Evolutionary conservation across 2,329 filamentous ascomycete genomes (phyloP), one percentile per base, ranked within the genome.

Genomic region (Aspergillus carbonarius): DNA sequence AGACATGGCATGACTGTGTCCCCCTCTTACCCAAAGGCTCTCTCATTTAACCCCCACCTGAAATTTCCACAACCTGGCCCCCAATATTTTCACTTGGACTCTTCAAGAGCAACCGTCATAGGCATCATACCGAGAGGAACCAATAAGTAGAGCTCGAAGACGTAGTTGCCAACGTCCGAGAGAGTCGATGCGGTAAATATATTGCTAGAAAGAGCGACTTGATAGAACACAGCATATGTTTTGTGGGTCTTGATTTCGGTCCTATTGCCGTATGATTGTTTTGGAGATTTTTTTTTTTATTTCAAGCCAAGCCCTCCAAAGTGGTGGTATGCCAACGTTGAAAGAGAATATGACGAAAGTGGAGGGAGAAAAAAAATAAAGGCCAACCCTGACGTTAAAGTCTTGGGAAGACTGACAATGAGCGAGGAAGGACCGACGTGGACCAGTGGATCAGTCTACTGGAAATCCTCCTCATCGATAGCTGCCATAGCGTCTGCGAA

Each of bases 401-500:
- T 40, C 35, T 35, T 17, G n/a, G 10, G 18, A 13, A 54, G 51
- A 32, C 25, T 42, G 18, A 25, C 17, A 42, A 20, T 25, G 25
- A 17, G 27, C 12, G 23, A 40, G 10, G 27, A 44, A 34, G 44
- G 15, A 44, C n/a, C 12, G 17, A 12, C 25, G 32, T 27, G 37
- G 25, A 27, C 25, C 23, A n/a, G 23, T 42, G 3, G 23, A 15
- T n/a, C 37, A 40, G n/a, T 12, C 18, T 50, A 42, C 20, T 55
- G 47, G 23, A 35, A 40, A 23, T 71, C 60, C n/a, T 70, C 64
- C 32, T 68, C 63, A 20, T 71, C 66, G 40, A 74, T 60, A 30
- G 65, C 68, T 60, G 70, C 69, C 68, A 73, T 69, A 27, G 70
- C 70, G n/a, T 68, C 60, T 2, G 69, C 68, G 30, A 74, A 67